A percentile compares a stretch with the other conserved stretches of the same genome.
Evolutionary conservation across 257 asterid genomes (phyloP).

Genomic region (Handroanthus guayacan): DNA sequence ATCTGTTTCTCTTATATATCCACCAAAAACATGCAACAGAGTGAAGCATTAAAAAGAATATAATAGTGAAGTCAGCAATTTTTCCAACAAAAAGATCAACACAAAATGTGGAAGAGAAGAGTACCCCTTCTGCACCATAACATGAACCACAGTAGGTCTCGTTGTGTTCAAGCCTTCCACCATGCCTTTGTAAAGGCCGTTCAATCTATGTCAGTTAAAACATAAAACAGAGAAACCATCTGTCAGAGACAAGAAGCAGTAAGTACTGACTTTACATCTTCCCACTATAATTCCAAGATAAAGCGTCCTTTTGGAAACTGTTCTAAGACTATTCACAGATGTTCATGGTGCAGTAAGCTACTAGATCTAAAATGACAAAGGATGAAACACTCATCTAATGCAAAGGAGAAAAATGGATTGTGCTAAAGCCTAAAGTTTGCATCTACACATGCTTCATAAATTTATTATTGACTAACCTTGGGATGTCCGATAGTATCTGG

Average conservation of each 20-base stretch:
- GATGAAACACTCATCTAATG: conserved; percentile 12
- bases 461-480: conserved; percentile 61
- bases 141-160: conserved; percentile 99
- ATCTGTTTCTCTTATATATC: neutral
- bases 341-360: conserved; percentile 20
- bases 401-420: conserved; percentile 18
- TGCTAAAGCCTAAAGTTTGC: conserved; percentile 8
- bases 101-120: conserved; percentile 36
- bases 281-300: neutral
- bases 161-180: conserved; percentile 95
- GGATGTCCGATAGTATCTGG: conserved; percentile 90
- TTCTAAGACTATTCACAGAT: conserved; percentile 12
- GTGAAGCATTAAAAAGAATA: conserved; percentile 7
- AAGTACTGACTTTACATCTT: conserved; percentile 19
- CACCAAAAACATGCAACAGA: conserved; percentile 27
- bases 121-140: conserved; percentile 92
- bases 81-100: no score
- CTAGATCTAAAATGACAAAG: conserved; percentile 34
- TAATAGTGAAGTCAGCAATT: neutral
- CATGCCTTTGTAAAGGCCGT: conserved; percentile 87
- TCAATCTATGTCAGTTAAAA: conserved; percentile 62
- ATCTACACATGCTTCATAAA: conserved; percentile 4
- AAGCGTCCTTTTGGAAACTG: conserved; percentile 9
- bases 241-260: conserved; percentile 31
- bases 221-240: conserved; percentile 12